Evolutionary conservation across 2,329 filamentous ascomycete genomes (phyloP).

Genomic region (Lachnellula willkommii): DNA sequence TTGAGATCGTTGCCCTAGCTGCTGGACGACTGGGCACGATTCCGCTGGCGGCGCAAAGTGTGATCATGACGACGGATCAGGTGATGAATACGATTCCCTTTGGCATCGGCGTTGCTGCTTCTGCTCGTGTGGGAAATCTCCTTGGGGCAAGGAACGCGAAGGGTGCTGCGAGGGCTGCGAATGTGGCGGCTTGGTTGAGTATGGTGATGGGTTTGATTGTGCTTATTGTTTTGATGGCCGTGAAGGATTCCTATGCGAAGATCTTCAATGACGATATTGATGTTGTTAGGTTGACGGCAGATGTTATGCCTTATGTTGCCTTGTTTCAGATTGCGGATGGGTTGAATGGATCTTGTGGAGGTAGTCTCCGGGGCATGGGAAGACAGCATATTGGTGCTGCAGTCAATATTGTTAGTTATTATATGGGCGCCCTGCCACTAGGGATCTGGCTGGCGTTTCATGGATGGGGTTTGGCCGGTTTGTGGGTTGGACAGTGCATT

Average conservation of each 20-base stretch:
- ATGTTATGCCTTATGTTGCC: conserved; percentile 80
- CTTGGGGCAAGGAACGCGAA: conserved; percentile 62
- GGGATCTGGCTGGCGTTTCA: conserved; percentile 82
- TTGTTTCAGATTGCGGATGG: conserved; percentile 89
- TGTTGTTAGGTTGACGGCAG: conserved; percentile 66
- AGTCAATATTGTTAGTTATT: conserved; percentile 80
- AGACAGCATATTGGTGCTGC: conserved; percentile 77
- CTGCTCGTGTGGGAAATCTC: conserved; percentile 72
- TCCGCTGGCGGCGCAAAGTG: conserved; percentile 73
- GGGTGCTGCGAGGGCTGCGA: conserved; percentile 67
- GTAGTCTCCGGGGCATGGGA: conserved; percentile 76
- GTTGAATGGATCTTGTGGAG: conserved; percentile 78
- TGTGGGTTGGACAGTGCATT: conserved; percentile 81
- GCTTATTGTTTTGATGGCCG: conserved; percentile 62
- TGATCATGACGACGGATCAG: conserved; percentile 87
- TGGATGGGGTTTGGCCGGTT: conserved; percentile 72
- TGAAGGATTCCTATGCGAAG: conserved; percentile 66
- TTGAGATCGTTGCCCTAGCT: conserved; percentile 81
- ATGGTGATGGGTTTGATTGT: conserved; percentile 64
- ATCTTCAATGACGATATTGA: conserved; percentile 75
- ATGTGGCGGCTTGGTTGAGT: conserved; percentile 68
- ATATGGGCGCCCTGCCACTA: conserved; percentile 72
- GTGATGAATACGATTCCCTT: conserved; percentile 78
- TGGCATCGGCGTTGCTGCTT: conserved; percentile 76
- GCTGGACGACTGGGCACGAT: conserved; percentile 76